Evolutionary conservation across 129 eudicot genomes (phyloP).

Genomic region (Artemisia annua): DNA sequence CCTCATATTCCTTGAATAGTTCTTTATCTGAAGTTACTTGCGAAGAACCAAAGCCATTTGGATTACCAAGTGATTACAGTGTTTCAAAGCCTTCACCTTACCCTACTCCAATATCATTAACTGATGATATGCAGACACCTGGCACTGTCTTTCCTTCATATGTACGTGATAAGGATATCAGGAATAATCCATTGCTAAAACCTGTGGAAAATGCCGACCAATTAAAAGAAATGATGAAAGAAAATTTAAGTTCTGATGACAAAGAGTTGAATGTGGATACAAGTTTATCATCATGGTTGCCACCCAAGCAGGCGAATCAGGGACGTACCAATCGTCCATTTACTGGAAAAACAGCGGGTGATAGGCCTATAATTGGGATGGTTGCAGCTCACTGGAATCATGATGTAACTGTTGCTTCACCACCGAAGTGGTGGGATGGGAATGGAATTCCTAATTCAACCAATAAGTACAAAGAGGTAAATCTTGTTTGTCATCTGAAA

Average conservation of each 20-base stretch:
- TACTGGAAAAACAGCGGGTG: constrained; percentile 50
- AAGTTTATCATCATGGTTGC: constrained; percentile 65
- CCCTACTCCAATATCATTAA: constrained; percentile 67
- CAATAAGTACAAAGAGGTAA: constrained; percentile 86
- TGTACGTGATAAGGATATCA: constrained; percentile 33
- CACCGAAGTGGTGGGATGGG: constrained; percentile 80
- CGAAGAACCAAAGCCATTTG: constrained; percentile 37
- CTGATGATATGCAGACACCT: constrained; percentile 88
- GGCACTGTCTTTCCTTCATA: constrained; percentile 73
- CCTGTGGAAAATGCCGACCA: constrained; percentile 50
- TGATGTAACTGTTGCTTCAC: constrained; percentile 46
- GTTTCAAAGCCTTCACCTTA: constrained; percentile 62
- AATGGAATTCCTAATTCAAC: constrained; percentile 93
- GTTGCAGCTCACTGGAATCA: constrained; percentile 83
- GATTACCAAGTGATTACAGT: constrained; percentile 29
- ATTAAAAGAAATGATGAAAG: constrained; percentile 40
- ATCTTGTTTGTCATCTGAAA: background rate
- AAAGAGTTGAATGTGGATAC: constrained; percentile 45
- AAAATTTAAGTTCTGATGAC: constrained; percentile 28
- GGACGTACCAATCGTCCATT: constrained; percentile 20
- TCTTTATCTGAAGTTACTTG: constrained; percentile 39
- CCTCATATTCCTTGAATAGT: constrained; percentile 45
- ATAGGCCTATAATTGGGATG: constrained; percentile 73
- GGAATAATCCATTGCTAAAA: constrained; percentile 48
- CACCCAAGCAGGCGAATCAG: constrained; percentile 44